These are phyloP conservation scores for Candida pseudocylindracea DNA, from an alignment of 1,139 yeast genomes.

Conservation along the genomic window DNA sequence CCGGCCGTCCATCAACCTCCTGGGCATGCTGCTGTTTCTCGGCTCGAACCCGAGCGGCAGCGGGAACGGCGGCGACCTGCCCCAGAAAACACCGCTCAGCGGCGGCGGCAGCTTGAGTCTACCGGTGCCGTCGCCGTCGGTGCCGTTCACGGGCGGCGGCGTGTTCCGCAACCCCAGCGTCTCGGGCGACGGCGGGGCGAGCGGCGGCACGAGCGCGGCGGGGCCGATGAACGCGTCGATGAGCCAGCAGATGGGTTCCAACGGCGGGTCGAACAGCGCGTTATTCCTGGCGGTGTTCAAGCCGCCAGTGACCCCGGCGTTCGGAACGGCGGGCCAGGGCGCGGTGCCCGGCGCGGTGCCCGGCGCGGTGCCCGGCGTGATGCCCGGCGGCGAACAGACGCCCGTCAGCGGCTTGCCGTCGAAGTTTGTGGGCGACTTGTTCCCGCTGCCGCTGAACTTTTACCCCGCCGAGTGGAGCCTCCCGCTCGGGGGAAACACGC, in stretches of 20 bases:
- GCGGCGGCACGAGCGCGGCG: neutral
- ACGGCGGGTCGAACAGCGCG: neutral
- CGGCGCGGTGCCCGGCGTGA: neutral
- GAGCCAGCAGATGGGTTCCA: too few species aligned
- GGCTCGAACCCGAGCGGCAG: neutral
- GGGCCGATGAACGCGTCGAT: neutral
- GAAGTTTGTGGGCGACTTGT: constrained; percentile 27
- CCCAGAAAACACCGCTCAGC: neutral
- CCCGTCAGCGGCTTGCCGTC: constrained; percentile 28
- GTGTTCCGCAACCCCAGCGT: too few species aligned
- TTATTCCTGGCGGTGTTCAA: constrained; percentile 1
- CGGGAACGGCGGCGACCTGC: neutral
- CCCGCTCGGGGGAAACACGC: too few species aligned
- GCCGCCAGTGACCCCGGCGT: constrained; percentile 1
- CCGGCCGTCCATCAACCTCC: too few species aligned
- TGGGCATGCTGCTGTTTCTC: too few species aligned
- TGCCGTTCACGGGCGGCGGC: neutral
- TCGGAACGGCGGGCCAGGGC: neutral
- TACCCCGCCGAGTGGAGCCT: constrained; percentile 7
- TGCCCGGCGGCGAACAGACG: constrained; percentile 17
- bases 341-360: neutral
- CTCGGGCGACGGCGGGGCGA: too few species aligned
- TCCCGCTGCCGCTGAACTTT: constrained; percentile 31
- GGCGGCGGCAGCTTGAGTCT: neutral
- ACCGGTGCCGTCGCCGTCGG: neutral